Base-by-base conservation (phyloP, 441 rosid genomes). In the Omphalea diandra region DNA sequence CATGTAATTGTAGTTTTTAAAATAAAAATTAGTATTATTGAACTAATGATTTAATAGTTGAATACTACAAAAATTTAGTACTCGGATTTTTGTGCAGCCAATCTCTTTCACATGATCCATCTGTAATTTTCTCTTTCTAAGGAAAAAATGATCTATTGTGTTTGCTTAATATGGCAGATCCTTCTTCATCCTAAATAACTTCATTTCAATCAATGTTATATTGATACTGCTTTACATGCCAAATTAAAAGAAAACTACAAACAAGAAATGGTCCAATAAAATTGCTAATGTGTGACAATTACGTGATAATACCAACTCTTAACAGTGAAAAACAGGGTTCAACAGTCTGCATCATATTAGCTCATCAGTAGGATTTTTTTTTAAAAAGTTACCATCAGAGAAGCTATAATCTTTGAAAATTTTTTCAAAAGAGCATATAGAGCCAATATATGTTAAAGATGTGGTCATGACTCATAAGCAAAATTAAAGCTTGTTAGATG, bases 401-500 rank as follows among this genome's bases (percentile, higher is more conserved):
- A 49, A 15, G 29, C n/a, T n/a, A n/a, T n/a, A n/a, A n/a, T n/a
- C n/a, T n/a, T n/a, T n/a, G n/a, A n/a, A n/a, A n/a, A n/a, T n/a
- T n/a, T n/a, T n/a, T n/a, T n/a, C n/a, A n/a, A 31, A 4, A 15
- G 62, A 41, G 29, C n/a, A 35, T n/a, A 40, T 5, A 32, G 50
- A 36, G 36, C 41, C 73, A 60, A 27, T 40, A 9, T 67, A 66
- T 35, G 63, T 31, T n/a, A 18, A 27, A 46, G 55, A 29, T 70
- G 70, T 35, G 71, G 66, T 56, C 62, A 65, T 67, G 32, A 53
- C 24, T 46, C 67, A 57, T 49, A 24, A 53, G 22, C 76, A 65
- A 55, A 68, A 17, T 67, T n/a, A 67, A 67, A 56, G 33, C 55
- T 65, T n/a, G n/a, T n/a, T n/a, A n/a, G n/a, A n/a, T n/a, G 68